Base-by-base conservation (phyloP, 345 rosid species). In the Aegle marmelos region DNA sequence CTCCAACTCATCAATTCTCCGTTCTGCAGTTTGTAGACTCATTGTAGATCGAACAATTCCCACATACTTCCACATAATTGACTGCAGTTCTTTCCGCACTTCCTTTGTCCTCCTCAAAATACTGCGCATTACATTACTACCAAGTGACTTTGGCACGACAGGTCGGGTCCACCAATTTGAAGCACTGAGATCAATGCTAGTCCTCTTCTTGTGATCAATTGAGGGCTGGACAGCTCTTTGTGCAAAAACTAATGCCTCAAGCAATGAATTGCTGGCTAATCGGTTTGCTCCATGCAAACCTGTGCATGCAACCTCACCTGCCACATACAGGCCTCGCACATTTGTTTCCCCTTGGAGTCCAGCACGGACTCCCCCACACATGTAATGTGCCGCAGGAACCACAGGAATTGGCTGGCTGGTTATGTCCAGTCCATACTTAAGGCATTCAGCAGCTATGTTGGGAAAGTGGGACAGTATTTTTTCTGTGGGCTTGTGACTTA, bases 211-310 rank as follows among this genome's bases (percentile, higher is more conserved):
- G 86, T 91, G 92, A 68, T 90, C 90, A 24, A 92, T 85, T 0
- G 97, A 93, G 73, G 98, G 97, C 79, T 86, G 88, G 76, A 93
- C 99, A 13, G 98, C 97, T 70, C 99, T 88, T 76, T 91, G 88
- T 2, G 98, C 99, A 75, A 95, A 95, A 78, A 95, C 98, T 70
- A 95, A 88, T 39, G 98, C 99, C 92, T 95, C 98, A 22, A 95
- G 90, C 87, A 95, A 85, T 34, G 99, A 95, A 83, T 95, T 95
- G 81, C 99, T 95, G 48, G 99, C 99, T 53, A 95, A 92, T 79
- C 97, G 88, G 83, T 95, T 95, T 28, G 99, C 99, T 36, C 99
- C 99, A 34, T 95, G 99, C 80, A 95, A 86, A 66, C 99, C 99
- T 1, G 98, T 95, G 85, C 99, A 93, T 0, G 97, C 99, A 72